A percentile compares a stretch with the other conserved stretches of the same genome.
Conservation (phyloP, 306 rosid species). For the Rosa rugosa region DNA sequence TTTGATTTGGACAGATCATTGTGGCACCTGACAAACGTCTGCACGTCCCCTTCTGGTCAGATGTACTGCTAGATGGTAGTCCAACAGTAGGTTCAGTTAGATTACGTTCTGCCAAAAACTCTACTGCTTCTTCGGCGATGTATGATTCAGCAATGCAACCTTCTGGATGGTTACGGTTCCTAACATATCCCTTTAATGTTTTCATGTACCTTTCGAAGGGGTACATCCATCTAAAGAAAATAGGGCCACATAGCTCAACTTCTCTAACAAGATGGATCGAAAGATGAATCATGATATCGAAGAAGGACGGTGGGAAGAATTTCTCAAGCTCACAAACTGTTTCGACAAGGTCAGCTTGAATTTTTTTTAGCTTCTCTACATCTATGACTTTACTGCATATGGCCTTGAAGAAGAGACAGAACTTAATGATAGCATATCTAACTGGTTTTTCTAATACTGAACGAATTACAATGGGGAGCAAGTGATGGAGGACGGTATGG, state of each 20-base stretch:
- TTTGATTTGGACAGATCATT: too few species aligned
- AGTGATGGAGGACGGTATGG: too few species aligned
- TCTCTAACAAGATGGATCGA: not conserved
- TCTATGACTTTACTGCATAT: not conserved
- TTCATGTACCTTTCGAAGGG: conserved; percentile 5
- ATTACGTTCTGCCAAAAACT: too few species aligned
- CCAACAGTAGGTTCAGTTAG: too few species aligned
- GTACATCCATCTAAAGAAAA: conserved; percentile 4
- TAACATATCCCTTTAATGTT: not conserved
- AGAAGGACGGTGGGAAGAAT: not conserved
- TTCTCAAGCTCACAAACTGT: not conserved
- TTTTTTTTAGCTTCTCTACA: not conserved
- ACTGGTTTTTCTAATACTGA: too few species aligned
- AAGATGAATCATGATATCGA: not conserved
- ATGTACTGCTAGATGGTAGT: too few species aligned
- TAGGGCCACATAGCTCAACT: not conserved
- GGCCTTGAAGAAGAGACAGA: not conserved
- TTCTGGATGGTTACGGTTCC: not conserved
- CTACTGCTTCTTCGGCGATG: too few species aligned
- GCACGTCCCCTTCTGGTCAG: rapidly evolving
- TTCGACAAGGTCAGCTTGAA: not conserved
- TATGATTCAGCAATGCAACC: not conserved
- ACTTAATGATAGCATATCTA: too few species aligned
- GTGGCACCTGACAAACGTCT: too few species aligned
- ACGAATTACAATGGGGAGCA: too few species aligned